phyloP scores from a whole-genome alignment of 2,329 filamentous ascomycete species.

The Aspergillus ochraceoroseus region DNA sequence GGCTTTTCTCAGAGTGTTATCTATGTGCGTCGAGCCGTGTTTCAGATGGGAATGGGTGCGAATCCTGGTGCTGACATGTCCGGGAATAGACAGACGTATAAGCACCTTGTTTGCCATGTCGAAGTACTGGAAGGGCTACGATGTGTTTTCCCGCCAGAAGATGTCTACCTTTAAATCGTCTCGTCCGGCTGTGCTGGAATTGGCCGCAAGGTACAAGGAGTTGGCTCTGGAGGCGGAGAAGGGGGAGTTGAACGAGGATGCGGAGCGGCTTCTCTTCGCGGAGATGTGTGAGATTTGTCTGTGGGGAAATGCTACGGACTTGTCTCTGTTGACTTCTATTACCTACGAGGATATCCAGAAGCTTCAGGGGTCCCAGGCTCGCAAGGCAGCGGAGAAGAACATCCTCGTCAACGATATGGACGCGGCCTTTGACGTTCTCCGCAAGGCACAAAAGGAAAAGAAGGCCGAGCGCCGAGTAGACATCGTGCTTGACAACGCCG shows the following conservation, averaged over 20 bases:
- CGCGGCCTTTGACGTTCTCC: conserved; percentile 64
- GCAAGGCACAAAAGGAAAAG: conserved; percentile 59
- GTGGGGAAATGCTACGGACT: conserved; percentile 94
- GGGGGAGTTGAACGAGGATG: conserved; percentile 55
- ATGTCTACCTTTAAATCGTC: conserved; percentile 89
- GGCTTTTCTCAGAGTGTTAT: conserved; percentile 93
- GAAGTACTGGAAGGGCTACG: conserved; percentile 80
- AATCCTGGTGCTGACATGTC: conserved; percentile 21
- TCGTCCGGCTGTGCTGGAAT: conserved; percentile 75
- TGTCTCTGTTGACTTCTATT: conserved; percentile 82
- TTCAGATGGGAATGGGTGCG: no score
- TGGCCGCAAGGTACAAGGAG: conserved; percentile 72
- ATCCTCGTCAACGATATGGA: conserved; percentile 83
- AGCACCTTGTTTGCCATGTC: conserved; percentile 71
- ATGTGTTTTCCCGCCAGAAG: conserved; percentile 86
- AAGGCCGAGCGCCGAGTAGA: conserved; percentile 71
- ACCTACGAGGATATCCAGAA: conserved; percentile 97
- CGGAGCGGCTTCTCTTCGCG: conserved; percentile 72
- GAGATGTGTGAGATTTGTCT: conserved; percentile 97
- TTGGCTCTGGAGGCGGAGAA: conserved; percentile 64
- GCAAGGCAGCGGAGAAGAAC: conserved; percentile 83
- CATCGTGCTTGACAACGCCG: conserved; percentile 93
- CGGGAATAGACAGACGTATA: conserved; percentile 59
- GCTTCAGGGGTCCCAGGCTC: conserved; percentile 79
- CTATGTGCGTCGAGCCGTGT: conserved; percentile 51